Evolutionary conservation across 495 filamentous ascomycete species (phyloP).

Genomic region (Penicillium chermesinum): DNA sequence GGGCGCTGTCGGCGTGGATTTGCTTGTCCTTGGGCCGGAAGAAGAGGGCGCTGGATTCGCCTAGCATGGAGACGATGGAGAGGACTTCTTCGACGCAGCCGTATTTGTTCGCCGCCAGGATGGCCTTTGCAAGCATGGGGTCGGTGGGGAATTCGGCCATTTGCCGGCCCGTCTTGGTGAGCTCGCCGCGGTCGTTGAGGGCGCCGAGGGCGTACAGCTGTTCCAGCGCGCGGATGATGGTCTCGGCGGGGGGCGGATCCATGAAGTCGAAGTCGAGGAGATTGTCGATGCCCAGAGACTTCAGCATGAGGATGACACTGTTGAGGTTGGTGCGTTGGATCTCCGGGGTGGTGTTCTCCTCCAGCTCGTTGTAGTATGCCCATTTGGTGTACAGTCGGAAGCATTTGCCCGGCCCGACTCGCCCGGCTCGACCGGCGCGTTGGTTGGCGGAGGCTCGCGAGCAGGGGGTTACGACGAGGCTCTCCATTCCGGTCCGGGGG

Average conservation of each 20-base stretch:
- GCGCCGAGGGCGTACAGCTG: slow-evolving; percentile 89
- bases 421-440: slow-evolving; percentile 83
- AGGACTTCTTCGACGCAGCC: slow-evolving; percentile 93
- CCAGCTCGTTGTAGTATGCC: slow-evolving; percentile 90
- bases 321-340: slow-evolving; percentile 90
- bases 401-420: slow-evolving; percentile 89
- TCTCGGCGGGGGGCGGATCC: slow-evolving; percentile 87
- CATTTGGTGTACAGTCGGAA: slow-evolving; percentile 94
- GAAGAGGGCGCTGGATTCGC: slow-evolving; percentile 83
- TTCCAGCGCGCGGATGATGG: slow-evolving; percentile 84
- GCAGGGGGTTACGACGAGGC: slow-evolving; percentile 83
- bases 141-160: slow-evolving; percentile 98
- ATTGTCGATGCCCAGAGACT: slow-evolving; percentile 89
- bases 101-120: slow-evolving; percentile 83
- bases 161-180: slow-evolving; percentile 88
- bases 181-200: slow-evolving; percentile 80
- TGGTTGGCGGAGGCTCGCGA: slow-evolving; percentile 95
- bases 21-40: slow-evolving; percentile 98
- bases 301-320: slow-evolving; percentile 77
- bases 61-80: slow-evolving; percentile 90
- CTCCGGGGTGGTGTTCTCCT: slow-evolving; percentile 88
- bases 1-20: slow-evolving; percentile 87
- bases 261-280: slow-evolving; percentile 95
- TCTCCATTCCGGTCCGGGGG: slow-evolving; percentile 86
- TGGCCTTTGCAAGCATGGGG: slow-evolving; percentile 85